A percentile compares a stretch with the other conserved stretches of the same genome.
Evolutionary conservation across 441 rosid species (phyloP).

Genomic region (Gossypium schwendimanii): DNA sequence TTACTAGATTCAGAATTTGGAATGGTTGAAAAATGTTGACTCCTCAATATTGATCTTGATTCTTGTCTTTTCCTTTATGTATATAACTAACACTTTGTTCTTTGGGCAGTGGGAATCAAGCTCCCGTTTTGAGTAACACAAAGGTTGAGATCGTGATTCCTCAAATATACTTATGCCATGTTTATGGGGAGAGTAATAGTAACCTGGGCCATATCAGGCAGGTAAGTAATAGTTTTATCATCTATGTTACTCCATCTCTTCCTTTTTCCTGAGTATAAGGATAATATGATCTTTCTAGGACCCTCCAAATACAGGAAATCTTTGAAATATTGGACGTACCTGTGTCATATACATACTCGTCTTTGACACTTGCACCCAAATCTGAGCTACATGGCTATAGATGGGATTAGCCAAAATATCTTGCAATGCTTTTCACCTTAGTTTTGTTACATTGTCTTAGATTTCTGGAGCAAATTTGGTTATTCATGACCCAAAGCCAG

Average conservation of each 20-base stretch:
- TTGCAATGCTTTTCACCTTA: not conserved
- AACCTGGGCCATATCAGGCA: slow-evolving; percentile 53
- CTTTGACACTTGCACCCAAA: not conserved
- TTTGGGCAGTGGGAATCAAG: slow-evolving; percentile 40
- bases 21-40: not conserved
- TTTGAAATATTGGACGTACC: not conserved
- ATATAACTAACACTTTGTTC: not conserved
- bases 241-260: not conserved
- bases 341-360: not conserved
- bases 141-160: slow-evolving; percentile 58
- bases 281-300: not conserved
- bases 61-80: not conserved
- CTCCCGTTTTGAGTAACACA: slow-evolving; percentile 22
- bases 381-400: not conserved
- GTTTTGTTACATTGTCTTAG: slow-evolving; percentile 24
- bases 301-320: not conserved
- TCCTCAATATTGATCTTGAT: not conserved
- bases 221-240: slow-evolving; percentile 24
- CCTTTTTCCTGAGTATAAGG: not conserved
- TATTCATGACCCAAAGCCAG: slow-evolving; percentile 55
- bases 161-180: slow-evolving; percentile 44
- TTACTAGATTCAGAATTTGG: not conserved
- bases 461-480: slow-evolving; percentile 59
- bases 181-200: slow-evolving; percentile 48
- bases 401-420: not conserved